Evolutionary conservation across 306 rosid genomes (phyloP).

Genomic region (Prunus mira): DNA sequence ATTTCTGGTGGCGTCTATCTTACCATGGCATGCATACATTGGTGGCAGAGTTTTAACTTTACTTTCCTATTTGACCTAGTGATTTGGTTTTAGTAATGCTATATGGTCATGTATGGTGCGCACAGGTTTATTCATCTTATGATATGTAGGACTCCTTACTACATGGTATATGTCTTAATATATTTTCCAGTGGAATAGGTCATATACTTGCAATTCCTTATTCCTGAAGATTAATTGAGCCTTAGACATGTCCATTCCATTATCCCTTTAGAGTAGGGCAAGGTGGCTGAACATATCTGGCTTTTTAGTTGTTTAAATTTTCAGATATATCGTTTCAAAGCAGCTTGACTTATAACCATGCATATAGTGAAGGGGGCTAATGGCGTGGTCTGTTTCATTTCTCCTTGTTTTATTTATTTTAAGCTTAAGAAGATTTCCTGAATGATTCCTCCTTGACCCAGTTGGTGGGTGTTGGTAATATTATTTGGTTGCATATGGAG

Average conservation of each 20-base stretch:
- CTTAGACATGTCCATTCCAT: background rate
- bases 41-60: background rate
- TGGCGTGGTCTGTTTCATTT: background rate
- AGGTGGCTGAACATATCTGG: background rate
- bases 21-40: background rate
- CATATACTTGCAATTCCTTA: background rate
- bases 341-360: background rate
- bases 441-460: background rate
- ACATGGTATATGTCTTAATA: background rate
- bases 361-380: background rate
- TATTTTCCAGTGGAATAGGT: background rate
- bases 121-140: background rate
- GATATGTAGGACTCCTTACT: background rate
- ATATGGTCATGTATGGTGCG: background rate
- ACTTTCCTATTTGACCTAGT: background rate
- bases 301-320: background rate
- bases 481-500: background rate
- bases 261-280: background rate
- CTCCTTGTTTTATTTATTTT: background rate
- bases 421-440: background rate
- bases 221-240: background rate
- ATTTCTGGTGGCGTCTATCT: background rate
- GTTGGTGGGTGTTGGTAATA: constrained; percentile 1
- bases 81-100: background rate
- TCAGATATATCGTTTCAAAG: background rate